Conservation (phyloP, 23 red algal species). For the Cyanidioschyzon merolae region DNA sequence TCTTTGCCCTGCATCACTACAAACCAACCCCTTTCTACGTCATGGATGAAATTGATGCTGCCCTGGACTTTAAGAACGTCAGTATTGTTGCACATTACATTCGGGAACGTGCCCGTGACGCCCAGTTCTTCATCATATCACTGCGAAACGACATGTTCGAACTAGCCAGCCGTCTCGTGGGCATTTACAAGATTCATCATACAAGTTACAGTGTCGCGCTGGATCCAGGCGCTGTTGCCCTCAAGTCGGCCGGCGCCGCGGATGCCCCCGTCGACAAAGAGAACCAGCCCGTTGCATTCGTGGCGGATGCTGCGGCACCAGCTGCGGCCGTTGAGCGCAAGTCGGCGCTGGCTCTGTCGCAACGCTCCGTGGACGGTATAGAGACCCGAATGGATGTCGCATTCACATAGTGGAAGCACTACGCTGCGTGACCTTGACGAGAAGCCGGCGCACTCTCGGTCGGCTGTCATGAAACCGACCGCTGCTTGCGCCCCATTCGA, state of each 20-base stretch:
- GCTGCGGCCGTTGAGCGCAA: too few species aligned
- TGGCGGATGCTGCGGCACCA: too few species aligned
- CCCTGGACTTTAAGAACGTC: slow-evolving; percentile 96
- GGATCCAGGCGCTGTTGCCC: slow-evolving; percentile 55
- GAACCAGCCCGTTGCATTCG: too few species aligned
- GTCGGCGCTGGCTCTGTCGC: too few species aligned
- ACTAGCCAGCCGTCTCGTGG: slow-evolving; percentile 67
- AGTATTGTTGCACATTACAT: slow-evolving; percentile 98
- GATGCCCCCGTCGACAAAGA: not conserved
- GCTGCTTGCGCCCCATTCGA: not conserved
- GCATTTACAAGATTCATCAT: slow-evolving; percentile 86
- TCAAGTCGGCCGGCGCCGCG: slow-evolving; percentile 12
- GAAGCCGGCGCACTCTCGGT: too few species aligned
- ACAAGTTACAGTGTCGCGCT: slow-evolving; percentile 80
- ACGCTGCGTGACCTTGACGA: too few species aligned
- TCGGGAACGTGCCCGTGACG: slow-evolving; percentile 77
- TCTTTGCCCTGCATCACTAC: slow-evolving; percentile 93
- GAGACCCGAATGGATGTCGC: too few species aligned
- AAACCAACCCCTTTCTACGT: slow-evolving; percentile 91
- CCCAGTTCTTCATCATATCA: slow-evolving; percentile 98
- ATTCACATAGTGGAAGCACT: too few species aligned
- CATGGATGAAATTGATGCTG: slow-evolving; percentile 98
- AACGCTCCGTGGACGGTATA: too few species aligned
- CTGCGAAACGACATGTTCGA: slow-evolving; percentile 99
- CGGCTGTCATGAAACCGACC: too few species aligned